These are phyloP conservation scores for Ogataea corticis DNA, from an alignment of 805 yeast species.

Conservation along the genomic window DNA sequence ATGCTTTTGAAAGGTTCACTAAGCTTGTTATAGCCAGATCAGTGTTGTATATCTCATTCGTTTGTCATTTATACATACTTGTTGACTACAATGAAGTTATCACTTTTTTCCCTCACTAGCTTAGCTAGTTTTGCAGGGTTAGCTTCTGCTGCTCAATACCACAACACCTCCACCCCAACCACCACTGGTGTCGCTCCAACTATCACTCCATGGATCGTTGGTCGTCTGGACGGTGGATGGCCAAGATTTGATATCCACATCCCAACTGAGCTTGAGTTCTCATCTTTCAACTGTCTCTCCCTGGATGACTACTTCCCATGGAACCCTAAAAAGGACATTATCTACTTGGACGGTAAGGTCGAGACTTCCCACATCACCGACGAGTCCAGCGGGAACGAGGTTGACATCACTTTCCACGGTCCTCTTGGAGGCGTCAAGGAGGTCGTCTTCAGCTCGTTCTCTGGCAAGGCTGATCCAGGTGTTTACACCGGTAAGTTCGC, in stretches of 20 bases:
- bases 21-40: not conserved
- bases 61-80: conserved; percentile 9
- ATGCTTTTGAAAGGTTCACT: no score
- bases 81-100: conserved; percentile 21
- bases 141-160: conserved; percentile 20
- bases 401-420: conserved; percentile 18
- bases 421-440: conserved; percentile 10
- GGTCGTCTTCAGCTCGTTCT: conserved; percentile 21
- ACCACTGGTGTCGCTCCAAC: conserved; percentile 14
- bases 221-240: conserved; percentile 16
- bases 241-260: conserved; percentile 23
- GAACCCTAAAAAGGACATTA: conserved; percentile 8
- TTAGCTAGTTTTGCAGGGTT: conserved; percentile 16
- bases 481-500: conserved; percentile 23
- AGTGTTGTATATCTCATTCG: conserved; percentile 18
- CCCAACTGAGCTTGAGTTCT: conserved; percentile 18
- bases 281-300: conserved; percentile 17
- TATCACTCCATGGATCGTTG: conserved; percentile 21
- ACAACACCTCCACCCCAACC: conserved; percentile 19
- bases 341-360: conserved; percentile 10
- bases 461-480: conserved; percentile 17
- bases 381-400: conserved; percentile 17
- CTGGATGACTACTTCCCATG: conserved; percentile 21
- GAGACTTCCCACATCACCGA: conserved; percentile 14
- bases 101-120: conserved; percentile 20